phyloP scores from a whole-genome alignment of 495 filamentous ascomycete genomes.

The Bombardia bombarda region DNA sequence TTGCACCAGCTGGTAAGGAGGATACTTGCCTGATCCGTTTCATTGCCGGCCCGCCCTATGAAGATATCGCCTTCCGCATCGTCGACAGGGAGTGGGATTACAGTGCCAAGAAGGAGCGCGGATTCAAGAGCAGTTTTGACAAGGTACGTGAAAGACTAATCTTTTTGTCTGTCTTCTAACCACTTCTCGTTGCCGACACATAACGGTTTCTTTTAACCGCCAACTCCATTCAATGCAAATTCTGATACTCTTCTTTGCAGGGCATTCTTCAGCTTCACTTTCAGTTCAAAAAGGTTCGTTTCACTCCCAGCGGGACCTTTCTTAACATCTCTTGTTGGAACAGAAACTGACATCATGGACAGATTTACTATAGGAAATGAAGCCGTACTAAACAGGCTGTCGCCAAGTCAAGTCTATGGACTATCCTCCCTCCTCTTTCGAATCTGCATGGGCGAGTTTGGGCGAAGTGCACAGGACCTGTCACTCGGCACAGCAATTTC shows the following conservation, averaged over 20 bases:
- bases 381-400: too few relatives aligned
- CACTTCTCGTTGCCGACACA: too few relatives aligned
- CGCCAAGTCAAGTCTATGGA: too few relatives aligned
- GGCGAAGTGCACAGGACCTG: too few relatives aligned
- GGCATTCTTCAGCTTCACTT: slow-evolving; percentile 97
- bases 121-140: slow-evolving; percentile 94
- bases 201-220: too few relatives aligned
- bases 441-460: too few relatives aligned
- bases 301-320: not conserved
- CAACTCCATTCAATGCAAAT: too few relatives aligned
- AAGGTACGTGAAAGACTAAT: slow-evolving; percentile 53
- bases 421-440: too few relatives aligned
- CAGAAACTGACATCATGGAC: slow-evolving; percentile 28
- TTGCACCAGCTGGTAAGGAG: slow-evolving; percentile 92
- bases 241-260: slow-evolving; percentile 33
- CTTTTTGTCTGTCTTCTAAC: slow-evolving; percentile 2
- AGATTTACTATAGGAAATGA: slow-evolving; percentile 65
- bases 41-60: slow-evolving; percentile 90
- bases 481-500: too few relatives aligned
- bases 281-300: slow-evolving; percentile 80
- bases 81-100: slow-evolving; percentile 99
- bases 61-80: slow-evolving; percentile 95
- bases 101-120: slow-evolving; percentile 87
- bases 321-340: not conserved
- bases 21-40: slow-evolving; percentile 97